phyloP scores from a whole-genome alignment of 805 yeast species.

The Myxozyma nipponensis region DNA sequence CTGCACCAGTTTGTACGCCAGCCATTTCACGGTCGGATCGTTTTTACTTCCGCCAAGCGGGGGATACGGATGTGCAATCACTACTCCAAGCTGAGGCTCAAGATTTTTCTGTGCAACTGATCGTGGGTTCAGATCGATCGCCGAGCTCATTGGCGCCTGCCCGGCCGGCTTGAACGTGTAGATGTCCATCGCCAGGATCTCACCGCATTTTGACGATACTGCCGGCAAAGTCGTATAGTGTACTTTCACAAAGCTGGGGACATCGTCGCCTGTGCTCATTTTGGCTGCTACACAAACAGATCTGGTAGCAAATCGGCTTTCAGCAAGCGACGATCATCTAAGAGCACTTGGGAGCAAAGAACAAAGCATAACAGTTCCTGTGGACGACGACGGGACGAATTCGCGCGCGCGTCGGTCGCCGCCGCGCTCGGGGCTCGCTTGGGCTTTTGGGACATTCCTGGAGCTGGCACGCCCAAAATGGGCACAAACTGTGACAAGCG shows the following conservation, averaged over 20 bases:
- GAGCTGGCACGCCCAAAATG: too few relatives aligned
- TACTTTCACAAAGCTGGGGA: constrained; percentile 8
- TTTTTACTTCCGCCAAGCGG: constrained; percentile 25
- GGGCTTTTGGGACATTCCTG: too few relatives aligned
- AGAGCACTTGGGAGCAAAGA: too few relatives aligned
- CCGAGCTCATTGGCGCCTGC: constrained; percentile 4
- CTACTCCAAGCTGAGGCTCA: constrained; percentile 20
- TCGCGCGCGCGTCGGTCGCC: too few relatives aligned
- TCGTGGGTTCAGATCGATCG: constrained; percentile 1
- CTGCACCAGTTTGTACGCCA: constrained; percentile 10
- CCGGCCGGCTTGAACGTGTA: constrained; percentile 13
- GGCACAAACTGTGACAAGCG: too few relatives aligned
- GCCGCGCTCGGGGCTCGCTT: too few relatives aligned
- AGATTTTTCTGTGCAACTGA: constrained; percentile 5
- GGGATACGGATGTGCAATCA: constrained; percentile 26
- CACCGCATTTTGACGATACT: constrained; percentile 1
- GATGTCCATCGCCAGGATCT: constrained; percentile 21
- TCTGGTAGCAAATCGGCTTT: too few relatives aligned
- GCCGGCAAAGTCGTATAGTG: constrained; percentile 18
- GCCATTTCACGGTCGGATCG: constrained; percentile 18
- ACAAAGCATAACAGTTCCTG: too few relatives aligned
- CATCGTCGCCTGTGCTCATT: too few relatives aligned
- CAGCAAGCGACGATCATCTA: too few relatives aligned
- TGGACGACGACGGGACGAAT: too few relatives aligned
- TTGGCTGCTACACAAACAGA: too few relatives aligned